Evolutionary conservation across 768 basidiomycete species (phyloP), one percentile per base, ranked within the genome.

Genomic region (Coprinopsis sp.): DNA sequence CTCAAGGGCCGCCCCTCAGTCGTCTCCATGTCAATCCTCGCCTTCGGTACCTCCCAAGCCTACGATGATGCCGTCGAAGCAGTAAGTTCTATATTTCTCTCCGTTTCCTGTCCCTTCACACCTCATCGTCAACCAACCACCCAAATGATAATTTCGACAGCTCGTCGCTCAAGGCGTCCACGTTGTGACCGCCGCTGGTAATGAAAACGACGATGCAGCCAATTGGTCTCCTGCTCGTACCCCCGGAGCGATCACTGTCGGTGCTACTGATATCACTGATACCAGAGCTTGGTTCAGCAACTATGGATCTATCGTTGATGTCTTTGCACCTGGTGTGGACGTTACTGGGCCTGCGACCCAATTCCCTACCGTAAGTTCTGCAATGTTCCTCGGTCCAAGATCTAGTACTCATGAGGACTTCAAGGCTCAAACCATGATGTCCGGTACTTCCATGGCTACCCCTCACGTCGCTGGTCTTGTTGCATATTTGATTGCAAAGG

Each of bases 261-360:
- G 67, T 30, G 68, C 71, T 6, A 59, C 53, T 13, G 62, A 56
- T 33, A 70, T 73, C 52, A 50, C 53, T 6, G 71, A 70, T 41
- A 52, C 53, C 3, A 56, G 65, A 5, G 61, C 65, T 21, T 58
- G 48, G 4, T 70, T 64, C 64, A 72, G 70, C 40, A 72, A 73
- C 59, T 70, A 56, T 40, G 72, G 72, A n/a, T n/a, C 58, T 14
- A 53, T 62, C 34, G 65, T 74, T 47, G 65, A 72, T 49, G 46
- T 73, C 51, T 70, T 69, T 46, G 72, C 70, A 6, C 70, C 71
- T 25, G 72, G 71, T 16, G 40, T 46, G 10, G 53, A 58, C 42
- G 54, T 72, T 33, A 63, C 60, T 36, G 60, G 58, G 47, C 41
- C 66, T 10, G 62, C 63, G 61, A 64, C 57, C 13, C 59, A 52